Evolutionary conservation across 75 land plant genomes (phyloP).

Genomic region (Adiantum capillusveneris): DNA sequence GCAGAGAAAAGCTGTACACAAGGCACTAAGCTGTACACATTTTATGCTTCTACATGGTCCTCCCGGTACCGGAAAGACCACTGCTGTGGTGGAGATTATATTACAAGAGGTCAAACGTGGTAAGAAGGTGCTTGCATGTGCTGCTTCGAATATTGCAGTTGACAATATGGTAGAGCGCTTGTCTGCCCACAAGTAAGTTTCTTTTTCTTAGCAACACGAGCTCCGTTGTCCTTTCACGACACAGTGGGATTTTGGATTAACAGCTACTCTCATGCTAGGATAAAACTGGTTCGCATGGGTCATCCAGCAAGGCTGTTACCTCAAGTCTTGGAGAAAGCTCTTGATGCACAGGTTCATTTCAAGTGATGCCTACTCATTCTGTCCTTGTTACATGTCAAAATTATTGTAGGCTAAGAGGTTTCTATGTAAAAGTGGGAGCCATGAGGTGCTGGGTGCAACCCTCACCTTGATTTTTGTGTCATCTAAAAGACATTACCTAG

Average conservation of each 20-base stretch:
- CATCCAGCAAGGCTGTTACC: constrained; percentile 97
- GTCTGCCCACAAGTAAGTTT: constrained; percentile 56
- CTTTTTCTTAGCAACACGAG: neutral
- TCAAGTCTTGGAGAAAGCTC: constrained; percentile 87
- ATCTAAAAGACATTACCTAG: too few relatives aligned
- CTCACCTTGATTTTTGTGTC: too few relatives aligned
- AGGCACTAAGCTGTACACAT: constrained; percentile 64
- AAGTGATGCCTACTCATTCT: neutral
- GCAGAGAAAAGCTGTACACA: constrained; percentile 76
- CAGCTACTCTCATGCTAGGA: constrained; percentile 22
- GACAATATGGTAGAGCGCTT: constrained; percentile 98
- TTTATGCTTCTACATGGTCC: constrained; percentile 95
- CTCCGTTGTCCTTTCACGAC: neutral
- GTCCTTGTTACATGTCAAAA: too few relatives aligned
- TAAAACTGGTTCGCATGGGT: constrained; percentile 90
- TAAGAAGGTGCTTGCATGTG: constrained; percentile 86
- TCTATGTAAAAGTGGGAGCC: too few relatives aligned
- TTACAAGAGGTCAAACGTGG: constrained; percentile 96
- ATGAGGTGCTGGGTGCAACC: too few relatives aligned
- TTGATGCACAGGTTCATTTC: constrained; percentile 78
- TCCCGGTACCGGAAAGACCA: constrained; percentile 97
- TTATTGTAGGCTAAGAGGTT: too few relatives aligned
- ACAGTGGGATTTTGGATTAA: neutral
- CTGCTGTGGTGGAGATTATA: constrained; percentile 90
- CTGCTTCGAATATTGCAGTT: constrained; percentile 98